Evolutionary conservation across 805 yeast species (phyloP).

Genomic region (Candida alai): DNA sequence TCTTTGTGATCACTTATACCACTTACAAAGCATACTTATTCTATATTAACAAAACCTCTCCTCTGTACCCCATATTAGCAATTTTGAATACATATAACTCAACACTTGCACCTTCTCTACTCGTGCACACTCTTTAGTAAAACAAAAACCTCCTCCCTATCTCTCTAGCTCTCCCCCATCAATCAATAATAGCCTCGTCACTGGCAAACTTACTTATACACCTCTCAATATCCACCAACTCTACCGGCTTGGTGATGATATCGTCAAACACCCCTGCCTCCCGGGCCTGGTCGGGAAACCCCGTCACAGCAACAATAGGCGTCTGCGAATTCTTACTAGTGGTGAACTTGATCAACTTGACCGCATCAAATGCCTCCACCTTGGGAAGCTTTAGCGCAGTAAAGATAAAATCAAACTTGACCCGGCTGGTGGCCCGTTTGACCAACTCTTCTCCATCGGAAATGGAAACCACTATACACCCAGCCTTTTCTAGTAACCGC

Average conservation of each 20-base stretch:
- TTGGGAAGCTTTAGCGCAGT: constrained; percentile 69
- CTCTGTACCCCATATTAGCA: too few relatives aligned
- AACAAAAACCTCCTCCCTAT: too few relatives aligned
- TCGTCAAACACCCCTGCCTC: constrained; percentile 56
- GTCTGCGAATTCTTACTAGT: constrained; percentile 73
- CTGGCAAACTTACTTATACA: constrained; percentile 18
- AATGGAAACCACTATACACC: constrained; percentile 77
- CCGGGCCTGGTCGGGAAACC: constrained; percentile 63
- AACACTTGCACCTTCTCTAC: too few relatives aligned
- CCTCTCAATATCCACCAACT: constrained; percentile 16
- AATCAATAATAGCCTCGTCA: constrained; percentile 6
- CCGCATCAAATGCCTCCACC: constrained; percentile 70
- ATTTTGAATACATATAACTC: too few relatives aligned
- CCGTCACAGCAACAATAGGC: constrained; percentile 73
- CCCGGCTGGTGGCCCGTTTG: constrained; percentile 75
- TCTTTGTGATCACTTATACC: too few relatives aligned
- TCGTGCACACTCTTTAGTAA: too few relatives aligned
- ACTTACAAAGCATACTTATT: too few relatives aligned
- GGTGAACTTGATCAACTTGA: constrained; percentile 70
- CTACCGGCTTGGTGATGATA: constrained; percentile 69
- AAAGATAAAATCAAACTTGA: constrained; percentile 78
- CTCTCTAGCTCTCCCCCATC: too few relatives aligned
- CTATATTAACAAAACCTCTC: too few relatives aligned
- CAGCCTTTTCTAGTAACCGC: constrained; percentile 59
- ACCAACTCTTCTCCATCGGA: constrained; percentile 79